Evolutionary conservation across 2,329 filamentous ascomycete genomes (phyloP), one percentile per base, ranked within the genome.

Genomic region (Alternaria angustiovoidea): DNA sequence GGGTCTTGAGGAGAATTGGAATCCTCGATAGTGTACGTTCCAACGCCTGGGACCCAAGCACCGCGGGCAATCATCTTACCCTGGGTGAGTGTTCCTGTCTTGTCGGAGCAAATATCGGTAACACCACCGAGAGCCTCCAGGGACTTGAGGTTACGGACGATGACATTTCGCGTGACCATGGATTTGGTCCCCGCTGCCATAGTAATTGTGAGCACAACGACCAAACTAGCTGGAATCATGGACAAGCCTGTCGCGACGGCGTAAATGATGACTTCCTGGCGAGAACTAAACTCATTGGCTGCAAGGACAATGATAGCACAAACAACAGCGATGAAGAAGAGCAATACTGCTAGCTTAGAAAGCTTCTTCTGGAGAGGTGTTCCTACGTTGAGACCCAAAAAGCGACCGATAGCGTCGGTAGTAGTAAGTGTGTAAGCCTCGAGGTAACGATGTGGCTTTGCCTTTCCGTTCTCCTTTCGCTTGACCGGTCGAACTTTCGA

Each of bases 391-490:
- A 82, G 71, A 49, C 80, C 80, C 9, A 82, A 69, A 48, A 79
- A 78, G 38, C 74, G 70, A 2, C 76, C 75, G 32, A 78, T 63
- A 16, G 73, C 75, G 59, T 79, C 77, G 26, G 67, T 65, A 36
- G 83, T 76, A 1, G 87, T 89, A 44, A 83, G 75, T 16, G 82
- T 79, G 51, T 81, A 80, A 2, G 85, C 86, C 63, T 87, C 82
- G n/a, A 86, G 75, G 47, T 77, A 74, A 34, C 76, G 73, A 62
- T 78, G 75, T 1, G 72, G 74, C 44, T 72, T 71, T n/a, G 76
- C 76, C 28, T 66, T 70, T 5, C 76, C 76, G 36, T 76, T 62
- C 8, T 67, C 62, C 36, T 75, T 80, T 18, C 80, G 78, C 73
- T 83, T 83, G 42, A 82, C 79, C 3, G 71, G 75, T 42, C 81